phyloP scores from a whole-genome alignment of 345 rosid genomes.

The Orychophragmus violaceus region DNA sequence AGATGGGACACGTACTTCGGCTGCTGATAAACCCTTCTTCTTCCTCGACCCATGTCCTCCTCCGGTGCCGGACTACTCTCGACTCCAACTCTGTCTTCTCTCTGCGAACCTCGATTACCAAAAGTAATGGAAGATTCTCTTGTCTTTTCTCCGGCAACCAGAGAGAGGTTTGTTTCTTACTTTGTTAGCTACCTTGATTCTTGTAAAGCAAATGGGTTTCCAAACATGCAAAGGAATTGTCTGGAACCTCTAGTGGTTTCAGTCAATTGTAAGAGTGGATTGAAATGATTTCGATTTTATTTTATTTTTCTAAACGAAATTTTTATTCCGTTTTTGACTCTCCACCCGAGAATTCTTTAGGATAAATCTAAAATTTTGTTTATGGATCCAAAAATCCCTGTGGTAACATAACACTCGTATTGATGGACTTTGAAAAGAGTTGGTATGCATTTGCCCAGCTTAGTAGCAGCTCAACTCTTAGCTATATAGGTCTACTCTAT shows the following conservation, averaged over 20 bases:
- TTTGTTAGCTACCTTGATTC: background rate
- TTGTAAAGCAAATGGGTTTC: background rate
- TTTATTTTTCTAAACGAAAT: too few species aligned
- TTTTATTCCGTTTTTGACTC: too few species aligned
- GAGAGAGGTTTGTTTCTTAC: conserved; percentile 41
- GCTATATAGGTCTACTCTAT: background rate
- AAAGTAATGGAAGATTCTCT: conserved; percentile 47
- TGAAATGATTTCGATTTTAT: background rate
- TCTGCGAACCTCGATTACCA: conserved; percentile 33
- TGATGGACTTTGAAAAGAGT: too few species aligned
- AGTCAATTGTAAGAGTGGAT: background rate
- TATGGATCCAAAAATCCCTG: too few species aligned
- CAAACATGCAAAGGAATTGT: too few species aligned
- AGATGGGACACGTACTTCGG: conserved; percentile 46
- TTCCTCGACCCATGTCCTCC: conserved; percentile 27
- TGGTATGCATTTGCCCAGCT: background rate
- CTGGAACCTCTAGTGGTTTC: background rate
- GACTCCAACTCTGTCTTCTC: conserved; percentile 36
- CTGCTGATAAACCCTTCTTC: conserved; percentile 33
- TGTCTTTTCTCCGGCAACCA: conserved; percentile 72
- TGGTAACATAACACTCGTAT: too few species aligned
- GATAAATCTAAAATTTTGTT: too few species aligned
- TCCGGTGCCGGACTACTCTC: conserved; percentile 12
- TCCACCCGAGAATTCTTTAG: too few species aligned
- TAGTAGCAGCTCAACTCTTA: background rate